Evolutionary conservation across 805 yeast genomes (phyloP), one percentile per base, ranked within the genome.

Genomic region (Phaffomyces thermotolerans): DNA sequence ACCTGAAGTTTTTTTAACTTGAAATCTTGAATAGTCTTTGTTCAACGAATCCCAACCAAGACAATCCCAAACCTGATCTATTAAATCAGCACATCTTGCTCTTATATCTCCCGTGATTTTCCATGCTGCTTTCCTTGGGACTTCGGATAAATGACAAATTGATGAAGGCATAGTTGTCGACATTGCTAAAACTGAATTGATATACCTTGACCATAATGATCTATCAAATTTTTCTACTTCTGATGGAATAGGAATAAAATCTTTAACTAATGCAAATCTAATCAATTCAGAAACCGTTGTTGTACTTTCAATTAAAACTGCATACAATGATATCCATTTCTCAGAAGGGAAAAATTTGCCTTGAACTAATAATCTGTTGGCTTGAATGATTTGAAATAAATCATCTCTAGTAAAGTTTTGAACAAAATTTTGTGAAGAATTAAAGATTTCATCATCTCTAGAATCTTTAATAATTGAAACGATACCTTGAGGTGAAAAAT

Each of bases 271-370:
- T 40, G 72, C 63, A 24, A 77, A 77, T 43, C 71, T 67, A 34
- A 78, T 58, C 51, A 81, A 62, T 51, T 74, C 81, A 46, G 82
- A 64, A 3, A 78, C 64, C 34, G 73, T 67, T 42, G 80, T 66
- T 37, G 80, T 57, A 23, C 80, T 75, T 49, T 81, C 81, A 30
- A 75, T 68, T 18, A 80, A 62, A 48, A 79, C 50, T 0, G 84
- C 73, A 46, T 78, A 73, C 22, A 85, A 61, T 0, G 93, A 81
- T 7, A 86, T 61, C 95, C 95, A 88, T 52, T 77, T 80, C 27
- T 71, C 73, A 37, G 72, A 71, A 3, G 91, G 91, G 66, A 75
- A 84, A 56, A 75, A 79, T 41, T 68, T 71, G 30, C 80, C 73
- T 48, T 71, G 74, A 42, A 79, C 59, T 46, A 81, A 61, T 25